Percentiles rank a stretch among this genome's conserved stretches.
These are phyloP conservation scores for Gossypium schwendimanii DNA, from an alignment of 441 rosid genomes.

Conservation along the genomic window DNA sequence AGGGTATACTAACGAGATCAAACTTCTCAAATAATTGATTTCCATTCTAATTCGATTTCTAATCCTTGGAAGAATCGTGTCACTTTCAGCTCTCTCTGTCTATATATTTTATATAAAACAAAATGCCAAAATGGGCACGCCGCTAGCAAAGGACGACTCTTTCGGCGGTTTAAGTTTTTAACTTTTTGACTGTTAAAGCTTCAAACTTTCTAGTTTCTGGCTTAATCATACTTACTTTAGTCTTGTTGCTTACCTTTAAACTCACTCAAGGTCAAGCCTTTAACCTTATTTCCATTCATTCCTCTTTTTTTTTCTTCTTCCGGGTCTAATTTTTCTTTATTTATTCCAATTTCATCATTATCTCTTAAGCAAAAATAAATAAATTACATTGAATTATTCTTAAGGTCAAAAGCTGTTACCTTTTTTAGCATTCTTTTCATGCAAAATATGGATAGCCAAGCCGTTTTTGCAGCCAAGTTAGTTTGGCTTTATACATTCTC, in stretches of 20 bases:
- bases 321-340: neutral
- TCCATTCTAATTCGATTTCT: neutral
- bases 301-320: neutral
- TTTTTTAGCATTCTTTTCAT: neutral
- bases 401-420: neutral
- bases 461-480: neutral
- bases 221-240: neutral
- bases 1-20: neutral
- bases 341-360: neutral
- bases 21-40: neutral
- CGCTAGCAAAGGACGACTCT: slow-evolving; percentile 14
- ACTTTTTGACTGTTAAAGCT: neutral
- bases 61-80: neutral
- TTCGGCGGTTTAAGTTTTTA: neutral
- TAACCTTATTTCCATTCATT: neutral
- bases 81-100: neutral
- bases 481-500: neutral
- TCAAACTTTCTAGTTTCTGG: neutral
- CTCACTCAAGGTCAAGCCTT: neutral
- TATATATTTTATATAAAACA: neutral
- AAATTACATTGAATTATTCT: neutral
- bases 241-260: neutral
- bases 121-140: slow-evolving; percentile 8
- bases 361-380: neutral
- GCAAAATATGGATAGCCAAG: neutral